Evolutionary conservation across 371 early-diverging fungal genomes (phyloP).

Genomic region (Capillidium heterosporum): DNA sequence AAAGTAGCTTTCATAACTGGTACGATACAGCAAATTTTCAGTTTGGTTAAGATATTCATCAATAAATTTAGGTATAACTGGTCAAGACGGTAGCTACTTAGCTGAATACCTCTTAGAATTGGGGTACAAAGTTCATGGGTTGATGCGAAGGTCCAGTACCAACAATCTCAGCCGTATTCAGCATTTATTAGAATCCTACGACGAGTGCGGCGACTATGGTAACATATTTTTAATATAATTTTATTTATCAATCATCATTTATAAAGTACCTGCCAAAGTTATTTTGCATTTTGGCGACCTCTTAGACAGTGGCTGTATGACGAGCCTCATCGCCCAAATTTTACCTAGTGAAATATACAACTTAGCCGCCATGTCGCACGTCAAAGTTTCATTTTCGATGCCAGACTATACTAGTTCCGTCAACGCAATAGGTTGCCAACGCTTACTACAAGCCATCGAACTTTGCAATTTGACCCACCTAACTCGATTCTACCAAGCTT

Average conservation of each 20-base stretch:
- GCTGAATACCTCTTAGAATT: constrained; percentile 52
- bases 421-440: constrained; percentile 64
- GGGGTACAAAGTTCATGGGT: constrained; percentile 71
- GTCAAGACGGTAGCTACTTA: constrained; percentile 71
- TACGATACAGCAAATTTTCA: not conserved
- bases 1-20: constrained; percentile 3
- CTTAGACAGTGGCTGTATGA: constrained; percentile 63
- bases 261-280: constrained; percentile 37
- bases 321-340: constrained; percentile 53
- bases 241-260: not conserved
- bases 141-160: constrained; percentile 65
- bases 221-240: not conserved
- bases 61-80: constrained; percentile 43
- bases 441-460: constrained; percentile 63
- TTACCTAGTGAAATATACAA: constrained; percentile 68
- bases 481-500: constrained; percentile 69
- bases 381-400: constrained; percentile 80
- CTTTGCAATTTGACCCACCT: constrained; percentile 51
- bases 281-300: constrained; percentile 73
- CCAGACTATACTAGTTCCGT: constrained; percentile 79
- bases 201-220: constrained; percentile 25
- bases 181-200: constrained; percentile 56
- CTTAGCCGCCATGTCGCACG: constrained; percentile 52
- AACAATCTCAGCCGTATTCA: constrained; percentile 72
- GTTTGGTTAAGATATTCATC: not conserved